A percentile compares a stretch with the other conserved stretches of the same genome.
Evolutionary conservation across 495 filamentous ascomycete genomes (phyloP).

Genomic region (Daldinia grandis): DNA sequence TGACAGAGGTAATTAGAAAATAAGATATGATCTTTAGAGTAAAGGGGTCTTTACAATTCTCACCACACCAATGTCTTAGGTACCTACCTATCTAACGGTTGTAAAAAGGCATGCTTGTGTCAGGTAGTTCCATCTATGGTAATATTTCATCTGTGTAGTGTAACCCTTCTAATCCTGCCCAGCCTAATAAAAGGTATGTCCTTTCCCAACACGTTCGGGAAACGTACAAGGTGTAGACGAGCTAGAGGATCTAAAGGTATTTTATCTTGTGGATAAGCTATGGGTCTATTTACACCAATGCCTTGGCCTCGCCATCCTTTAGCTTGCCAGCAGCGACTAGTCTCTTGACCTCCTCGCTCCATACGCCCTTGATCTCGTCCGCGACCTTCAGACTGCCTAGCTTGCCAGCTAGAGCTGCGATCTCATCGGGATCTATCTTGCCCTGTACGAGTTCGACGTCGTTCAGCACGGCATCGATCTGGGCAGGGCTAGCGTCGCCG

Average conservation of each 20-base stretch:
- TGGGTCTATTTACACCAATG: constrained; percentile 42
- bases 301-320: constrained; percentile 75
- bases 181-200: background rate
- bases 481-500: constrained; percentile 70
- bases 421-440: constrained; percentile 89
- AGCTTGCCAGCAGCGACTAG: constrained; percentile 81
- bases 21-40: too few species aligned
- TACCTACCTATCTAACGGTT: too few species aligned
- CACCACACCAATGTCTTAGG: too few species aligned
- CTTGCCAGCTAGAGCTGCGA: constrained; percentile 79
- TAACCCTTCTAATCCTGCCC: too few species aligned
- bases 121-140: too few species aligned
- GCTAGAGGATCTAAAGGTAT: background rate
- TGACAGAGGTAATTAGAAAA: too few species aligned
- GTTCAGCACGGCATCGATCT: constrained; percentile 81
- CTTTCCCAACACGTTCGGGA: background rate
- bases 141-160: too few species aligned
- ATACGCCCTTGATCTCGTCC: constrained; percentile 72
- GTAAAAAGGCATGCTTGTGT: too few species aligned
- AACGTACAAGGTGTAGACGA: background rate
- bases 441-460: constrained; percentile 89
- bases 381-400: constrained; percentile 76
- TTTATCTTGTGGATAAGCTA: background rate
- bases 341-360: constrained; percentile 73
- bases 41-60: too few species aligned